Base-by-base conservation (phyloP, 192 early-diverging fungal species). In the Linnemannia hyalina region DNA sequence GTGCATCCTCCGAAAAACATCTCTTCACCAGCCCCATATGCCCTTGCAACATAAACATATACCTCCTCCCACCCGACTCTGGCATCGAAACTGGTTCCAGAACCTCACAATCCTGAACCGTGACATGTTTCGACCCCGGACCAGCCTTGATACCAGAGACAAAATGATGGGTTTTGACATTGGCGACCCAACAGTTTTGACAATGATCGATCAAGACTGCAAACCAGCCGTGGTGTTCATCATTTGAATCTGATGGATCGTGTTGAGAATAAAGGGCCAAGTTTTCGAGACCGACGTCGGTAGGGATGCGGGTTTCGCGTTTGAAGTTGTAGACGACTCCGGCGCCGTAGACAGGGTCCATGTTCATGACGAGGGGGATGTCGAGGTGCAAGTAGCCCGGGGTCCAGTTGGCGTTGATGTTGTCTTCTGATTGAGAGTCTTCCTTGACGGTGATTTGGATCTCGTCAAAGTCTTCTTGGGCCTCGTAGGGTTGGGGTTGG, bases 21-120 rank as follows among this genome's bases (percentile, higher is more conserved):
- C 84, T 68, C 68, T 81, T 86, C 13, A 86, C 84, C 13, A 86
- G 73, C 0, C 75, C 80, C 79, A 81, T 80, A 35, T 86, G 84
- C 15, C 84, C 78, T 15, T 80, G 83, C 18, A 85, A 38, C 72
- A 85, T 80, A 41, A 68, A 85, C 82, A 85, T 85, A 57, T 85
- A 85, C 10, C 82, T 36, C n/a, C 82, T 47, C 41, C 68, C 77
- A 13, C 82, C 82, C 6, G 71, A 78, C 1, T 38, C 38, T 22
- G 49, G 26, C 42, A 74, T 32, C 29, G 80, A 86, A 3, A 86
- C 68, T 23, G 84, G 84, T 0, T 75, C 79, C 0, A 32, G 35
- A 6, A 81, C 49, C 4, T 70, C 75, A 77, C 76, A 81, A 20
- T 86, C 84, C 35, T 86, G 80, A 18, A 81, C 75, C 0, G 80